Percentiles rank a stretch among this genome's conserved stretches.
Conservation (phyloP, 78 protist genomes). For the Dictyostelium firmibasis region DNA sequence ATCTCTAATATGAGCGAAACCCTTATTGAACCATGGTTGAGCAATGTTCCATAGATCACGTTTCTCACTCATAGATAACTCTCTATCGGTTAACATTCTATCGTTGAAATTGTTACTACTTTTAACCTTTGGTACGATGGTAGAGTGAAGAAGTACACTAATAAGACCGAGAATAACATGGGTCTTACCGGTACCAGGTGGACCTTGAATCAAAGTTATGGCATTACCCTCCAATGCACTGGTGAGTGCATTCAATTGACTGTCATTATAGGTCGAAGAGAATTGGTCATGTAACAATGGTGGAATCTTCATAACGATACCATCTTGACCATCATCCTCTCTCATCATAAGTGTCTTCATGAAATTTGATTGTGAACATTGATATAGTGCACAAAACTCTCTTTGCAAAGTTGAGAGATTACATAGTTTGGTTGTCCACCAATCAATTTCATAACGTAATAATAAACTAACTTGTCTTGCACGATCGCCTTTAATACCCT, state of each 20-base stretch:
- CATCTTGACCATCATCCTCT: neutral
- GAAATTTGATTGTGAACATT: conserved; percentile 27
- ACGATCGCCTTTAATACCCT: conserved; percentile 4
- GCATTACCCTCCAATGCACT: conserved; percentile 37
- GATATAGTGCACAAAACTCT: conserved; percentile 41
- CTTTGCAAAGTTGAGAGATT: conserved; percentile 67
- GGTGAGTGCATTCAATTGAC: conserved; percentile 61
- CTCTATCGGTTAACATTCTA: neutral
- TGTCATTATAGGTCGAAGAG: conserved; percentile 8
- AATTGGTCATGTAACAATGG: conserved; percentile 33
- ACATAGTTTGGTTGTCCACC: conserved; percentile 78
- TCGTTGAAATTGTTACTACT: neutral
- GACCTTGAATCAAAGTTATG: conserved; percentile 76
- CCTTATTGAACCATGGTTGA: conserved; percentile 51
- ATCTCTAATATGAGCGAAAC: conserved; percentile 10
- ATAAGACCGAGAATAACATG: conserved; percentile 66
- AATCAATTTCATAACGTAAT: conserved; percentile 46
- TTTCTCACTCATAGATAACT: neutral
- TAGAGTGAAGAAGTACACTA: conserved; percentile 60
- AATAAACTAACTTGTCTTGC: conserved; percentile 23
- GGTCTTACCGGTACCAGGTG: conserved; percentile 81
- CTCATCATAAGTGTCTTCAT: conserved; percentile 47
- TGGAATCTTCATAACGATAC: conserved; percentile 51
- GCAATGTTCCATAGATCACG: conserved; percentile 31
- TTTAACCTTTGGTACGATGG: conserved; percentile 2